Conservation (phyloP, 306 rosid species). For the Corylus avellana region DNA sequence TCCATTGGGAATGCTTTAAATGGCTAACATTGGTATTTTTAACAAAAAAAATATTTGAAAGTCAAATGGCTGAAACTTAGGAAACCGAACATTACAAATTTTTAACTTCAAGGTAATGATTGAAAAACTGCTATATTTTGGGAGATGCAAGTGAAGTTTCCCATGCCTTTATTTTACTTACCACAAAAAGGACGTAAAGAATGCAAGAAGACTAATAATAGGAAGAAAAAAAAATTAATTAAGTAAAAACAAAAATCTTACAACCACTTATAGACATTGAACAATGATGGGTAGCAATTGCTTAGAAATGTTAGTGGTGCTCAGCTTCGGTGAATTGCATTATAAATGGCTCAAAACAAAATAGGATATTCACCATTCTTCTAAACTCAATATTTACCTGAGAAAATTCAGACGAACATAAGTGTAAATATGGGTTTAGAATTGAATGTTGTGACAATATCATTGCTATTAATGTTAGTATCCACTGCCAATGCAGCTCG, state of each 20-base stretch:
- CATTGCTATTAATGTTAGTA: not conserved
- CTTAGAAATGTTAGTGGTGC: not conserved
- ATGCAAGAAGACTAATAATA: not conserved
- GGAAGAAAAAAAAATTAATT: not conserved
- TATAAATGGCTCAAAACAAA: not conserved
- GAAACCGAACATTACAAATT: no score
- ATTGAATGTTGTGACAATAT: not conserved
- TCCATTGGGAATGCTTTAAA: no score
- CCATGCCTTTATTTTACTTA: no score
- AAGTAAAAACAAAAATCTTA: not conserved
- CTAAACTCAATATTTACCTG: no score
- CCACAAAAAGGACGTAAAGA: not conserved
- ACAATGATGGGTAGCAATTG: not conserved
- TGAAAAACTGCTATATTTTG: no score
- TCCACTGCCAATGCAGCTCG: not conserved
- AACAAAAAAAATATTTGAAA: no score
- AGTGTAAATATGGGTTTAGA: slow-evolving; percentile 16
- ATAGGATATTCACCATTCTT: slow-evolving; percentile 1
- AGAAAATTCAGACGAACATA: no score
- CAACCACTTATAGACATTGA: not conserved
- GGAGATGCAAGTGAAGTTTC: no score
- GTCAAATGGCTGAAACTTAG: no score
- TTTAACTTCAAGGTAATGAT: no score
- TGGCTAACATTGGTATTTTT: no score
- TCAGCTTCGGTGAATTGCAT: not conserved